A percentile compares a stretch with the other conserved stretches of the same genome.
Evolutionary conservation across 176 grass and related monocot genomes (phyloP).

Genomic region (Carex myosuroides): DNA sequence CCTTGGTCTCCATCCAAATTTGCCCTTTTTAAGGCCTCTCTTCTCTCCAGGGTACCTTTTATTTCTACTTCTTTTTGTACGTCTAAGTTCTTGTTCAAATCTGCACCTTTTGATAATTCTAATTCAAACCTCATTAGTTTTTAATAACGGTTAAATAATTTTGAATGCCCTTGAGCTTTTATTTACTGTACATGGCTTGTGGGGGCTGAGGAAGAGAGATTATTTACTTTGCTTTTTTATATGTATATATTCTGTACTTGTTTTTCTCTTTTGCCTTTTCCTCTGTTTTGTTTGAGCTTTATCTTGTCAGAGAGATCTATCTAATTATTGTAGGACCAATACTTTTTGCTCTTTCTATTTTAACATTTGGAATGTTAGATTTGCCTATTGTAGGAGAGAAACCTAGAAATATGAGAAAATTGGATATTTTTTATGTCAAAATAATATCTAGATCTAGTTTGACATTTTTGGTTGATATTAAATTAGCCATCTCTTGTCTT

Average conservation of each 20-base stretch:
- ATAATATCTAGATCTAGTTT: background rate
- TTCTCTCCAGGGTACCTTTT: constrained; percentile 46
- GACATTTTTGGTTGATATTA: background rate
- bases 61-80: background rate
- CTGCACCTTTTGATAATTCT: background rate
- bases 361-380: constrained; percentile 3
- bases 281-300: constrained; percentile 18
- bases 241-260: background rate
- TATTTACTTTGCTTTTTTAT: constrained; percentile 22
- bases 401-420: background rate
- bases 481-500: background rate
- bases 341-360: constrained; percentile 30
- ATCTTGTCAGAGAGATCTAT: constrained; percentile 20
- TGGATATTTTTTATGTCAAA: background rate
- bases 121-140: background rate
- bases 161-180: background rate
- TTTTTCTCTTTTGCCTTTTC: constrained; percentile 23
- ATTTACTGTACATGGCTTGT: background rate
- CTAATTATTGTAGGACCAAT: constrained; percentile 16
- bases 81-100: constrained; percentile 1
- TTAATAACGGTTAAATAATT: background rate
- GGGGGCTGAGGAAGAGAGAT: background rate
- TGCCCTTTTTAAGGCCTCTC: constrained; percentile 70
- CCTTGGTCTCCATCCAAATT: constrained; percentile 88
- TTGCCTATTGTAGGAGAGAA: background rate